Evolutionary conservation across 805 yeast species (phyloP), one percentile per base, ranked within the genome.

Genomic region (Nakazawaea ishiwadae): DNA sequence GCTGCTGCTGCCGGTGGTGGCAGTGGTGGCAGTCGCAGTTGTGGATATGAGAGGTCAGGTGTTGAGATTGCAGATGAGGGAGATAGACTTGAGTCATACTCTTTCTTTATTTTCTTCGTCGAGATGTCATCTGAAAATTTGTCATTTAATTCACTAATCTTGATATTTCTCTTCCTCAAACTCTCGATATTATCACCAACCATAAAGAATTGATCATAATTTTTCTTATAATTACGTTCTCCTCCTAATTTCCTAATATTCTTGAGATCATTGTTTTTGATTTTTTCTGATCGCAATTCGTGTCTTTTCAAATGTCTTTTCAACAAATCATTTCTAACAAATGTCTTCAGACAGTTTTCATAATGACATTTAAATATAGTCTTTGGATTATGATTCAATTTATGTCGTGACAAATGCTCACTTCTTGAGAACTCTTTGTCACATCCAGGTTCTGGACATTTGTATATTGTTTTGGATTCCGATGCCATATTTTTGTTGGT

Each of bases 401-500:
- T 71, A 53, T 81, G 87, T 38, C 87, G 60, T 2, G 84, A 69
- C 12, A 81, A 55, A 59, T 81, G 87, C 51, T 81, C 87, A 1
- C 79, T 71, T 37, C 87, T 54, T 17, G 76, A 71, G 50, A 81
- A 81, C 15, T 65, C 61, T 52, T 80, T 81, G 29, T 61, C 65
- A 51, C 87, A 81, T 27, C 69, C 69, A 7, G 68, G 69, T 29
- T 42, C 45, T 4, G 33, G 27, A 20, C 45, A 42, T 24, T 23
- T 28, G 28, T 24, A 41, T 24, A 20, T 28, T 10, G 4, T n/a
- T 20, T 14, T 28, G 6, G 9, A 23, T 16, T 28, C 31, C 8
- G 39, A 35, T 8, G 39, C 9, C 34, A 19, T 10, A 9, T n/a
- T 27, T 23, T 16, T 6, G 23, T 31, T 11, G n/a, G n/a, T n/a